Conservation (phyloP, 345 rosid species). For the Rubroshorea leprosula region DNA sequence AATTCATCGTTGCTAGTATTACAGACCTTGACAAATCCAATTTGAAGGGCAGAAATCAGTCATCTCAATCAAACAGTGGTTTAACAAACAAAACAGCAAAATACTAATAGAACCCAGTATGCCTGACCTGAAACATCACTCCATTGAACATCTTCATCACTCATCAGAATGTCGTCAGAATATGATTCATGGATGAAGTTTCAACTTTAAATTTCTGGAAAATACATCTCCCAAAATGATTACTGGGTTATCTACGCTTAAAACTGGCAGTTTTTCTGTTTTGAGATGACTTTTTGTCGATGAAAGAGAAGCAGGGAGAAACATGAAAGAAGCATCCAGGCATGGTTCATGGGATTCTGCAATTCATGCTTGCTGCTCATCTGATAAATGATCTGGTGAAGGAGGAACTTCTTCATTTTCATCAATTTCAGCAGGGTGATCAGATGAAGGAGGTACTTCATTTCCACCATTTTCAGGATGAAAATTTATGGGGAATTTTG, state of each 20-base stretch:
- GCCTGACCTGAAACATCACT: conserved; percentile 4
- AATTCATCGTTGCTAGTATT: not conserved
- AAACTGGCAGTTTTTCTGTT: not conserved
- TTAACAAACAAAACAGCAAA: not conserved
- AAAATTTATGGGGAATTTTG: conserved; percentile 91
- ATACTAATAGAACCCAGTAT: not conserved
- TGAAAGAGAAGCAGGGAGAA: too few species aligned
- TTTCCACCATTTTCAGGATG: conserved; percentile 61
- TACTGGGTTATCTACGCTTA: conserved; percentile 8
- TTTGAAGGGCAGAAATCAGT: too few species aligned
- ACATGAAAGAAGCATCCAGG: too few species aligned
- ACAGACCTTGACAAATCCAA: not conserved
- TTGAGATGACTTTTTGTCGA: conserved; percentile 3
- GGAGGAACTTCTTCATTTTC: conserved; percentile 29
- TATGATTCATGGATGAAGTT: not conserved
- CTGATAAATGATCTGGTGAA: conserved; percentile 20
- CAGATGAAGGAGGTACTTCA: conserved; percentile 30
- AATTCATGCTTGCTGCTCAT: conserved; percentile 20
- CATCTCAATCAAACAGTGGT: too few species aligned
- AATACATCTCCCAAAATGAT: not conserved
- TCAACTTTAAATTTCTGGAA: not conserved
- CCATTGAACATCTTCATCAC: conserved; percentile 8
- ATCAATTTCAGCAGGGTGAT: conserved; percentile 34
- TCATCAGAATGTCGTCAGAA: not conserved
- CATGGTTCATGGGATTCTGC: conserved; percentile 33